These are phyloP conservation scores for Triticum aestivum DNA, from an alignment of 176 grass and related monocot genomes.

Conservation along the genomic window DNA sequence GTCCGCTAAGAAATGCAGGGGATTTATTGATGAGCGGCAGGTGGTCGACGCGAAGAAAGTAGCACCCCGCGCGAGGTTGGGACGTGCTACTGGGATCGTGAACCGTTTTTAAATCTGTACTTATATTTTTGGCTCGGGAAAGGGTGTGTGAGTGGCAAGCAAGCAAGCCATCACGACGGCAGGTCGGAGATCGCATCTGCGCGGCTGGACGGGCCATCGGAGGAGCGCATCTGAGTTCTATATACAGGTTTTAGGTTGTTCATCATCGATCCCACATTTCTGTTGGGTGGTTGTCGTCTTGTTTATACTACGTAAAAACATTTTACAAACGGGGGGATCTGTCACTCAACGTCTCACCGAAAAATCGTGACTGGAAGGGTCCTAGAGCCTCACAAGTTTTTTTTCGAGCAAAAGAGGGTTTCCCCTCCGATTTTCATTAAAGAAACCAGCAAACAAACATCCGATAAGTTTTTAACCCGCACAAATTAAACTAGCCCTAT, in stretches of 20 bases:
- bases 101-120: too few species aligned
- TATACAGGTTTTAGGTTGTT: background rate
- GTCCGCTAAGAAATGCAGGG: background rate
- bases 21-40: background rate
- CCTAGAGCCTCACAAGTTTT: too few species aligned
- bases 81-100: background rate
- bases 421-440: too few species aligned
- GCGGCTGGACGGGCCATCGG: background rate
- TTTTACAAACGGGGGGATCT: too few species aligned
- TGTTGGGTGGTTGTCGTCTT: background rate
- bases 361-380: too few species aligned
- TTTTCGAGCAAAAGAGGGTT: too few species aligned
- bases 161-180: conserved; percentile 8
- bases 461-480: too few species aligned
- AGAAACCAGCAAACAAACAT: too few species aligned
- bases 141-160: conserved; percentile 12
- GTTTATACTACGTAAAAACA: too few species aligned
- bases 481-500: too few species aligned
- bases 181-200: conserved; percentile 21
- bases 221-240: background rate
- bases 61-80: background rate
- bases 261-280: background rate
- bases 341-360: too few species aligned
- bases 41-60: background rate
- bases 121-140: background rate